Percentiles rank a stretch among this genome's conserved stretches.
Evolutionary conservation across 2,329 filamentous ascomycete genomes (phyloP).

Genomic region (Pestalotiopsis sp.): DNA sequence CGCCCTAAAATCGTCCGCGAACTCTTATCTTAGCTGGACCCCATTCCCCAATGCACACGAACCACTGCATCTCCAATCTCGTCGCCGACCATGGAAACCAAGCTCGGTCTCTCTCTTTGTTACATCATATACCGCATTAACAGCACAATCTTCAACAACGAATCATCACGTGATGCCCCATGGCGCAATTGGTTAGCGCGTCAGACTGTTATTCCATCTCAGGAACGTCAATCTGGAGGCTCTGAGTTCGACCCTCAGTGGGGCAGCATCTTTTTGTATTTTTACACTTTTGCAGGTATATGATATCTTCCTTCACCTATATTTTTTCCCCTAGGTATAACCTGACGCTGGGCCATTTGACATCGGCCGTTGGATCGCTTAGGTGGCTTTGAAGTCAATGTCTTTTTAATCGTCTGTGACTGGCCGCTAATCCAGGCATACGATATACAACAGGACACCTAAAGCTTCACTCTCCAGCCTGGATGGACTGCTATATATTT

Average conservation of each 20-base stretch:
- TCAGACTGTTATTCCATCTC: neutral
- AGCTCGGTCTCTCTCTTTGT: neutral
- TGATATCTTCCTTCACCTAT: too few relatives aligned
- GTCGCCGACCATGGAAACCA: neutral
- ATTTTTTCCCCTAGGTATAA: too few relatives aligned
- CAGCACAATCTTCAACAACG: neutral
- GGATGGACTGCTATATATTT: too few relatives aligned
- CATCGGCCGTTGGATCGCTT: too few relatives aligned
- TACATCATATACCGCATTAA: neutral
- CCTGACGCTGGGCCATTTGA: too few relatives aligned
- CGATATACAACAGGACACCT: too few relatives aligned
- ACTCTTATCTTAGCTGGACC: neutral
- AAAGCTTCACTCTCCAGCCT: too few relatives aligned
- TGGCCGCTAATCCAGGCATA: too few relatives aligned
- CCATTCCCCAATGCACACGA: neutral
- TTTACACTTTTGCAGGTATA: neutral
- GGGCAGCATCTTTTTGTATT: neutral
- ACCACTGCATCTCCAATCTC: neutral
- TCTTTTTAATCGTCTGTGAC: too few relatives aligned
- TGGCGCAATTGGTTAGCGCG: neutral
- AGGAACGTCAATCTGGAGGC: neutral
- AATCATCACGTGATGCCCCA: neutral
- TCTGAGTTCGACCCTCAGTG: neutral
- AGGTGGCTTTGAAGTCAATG: too few relatives aligned
- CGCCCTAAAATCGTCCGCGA: neutral